A percentile compares a stretch with the other conserved stretches of the same genome.
phyloP scores from a whole-genome alignment of 345 rosid genomes.

The Viola odorata region DNA sequence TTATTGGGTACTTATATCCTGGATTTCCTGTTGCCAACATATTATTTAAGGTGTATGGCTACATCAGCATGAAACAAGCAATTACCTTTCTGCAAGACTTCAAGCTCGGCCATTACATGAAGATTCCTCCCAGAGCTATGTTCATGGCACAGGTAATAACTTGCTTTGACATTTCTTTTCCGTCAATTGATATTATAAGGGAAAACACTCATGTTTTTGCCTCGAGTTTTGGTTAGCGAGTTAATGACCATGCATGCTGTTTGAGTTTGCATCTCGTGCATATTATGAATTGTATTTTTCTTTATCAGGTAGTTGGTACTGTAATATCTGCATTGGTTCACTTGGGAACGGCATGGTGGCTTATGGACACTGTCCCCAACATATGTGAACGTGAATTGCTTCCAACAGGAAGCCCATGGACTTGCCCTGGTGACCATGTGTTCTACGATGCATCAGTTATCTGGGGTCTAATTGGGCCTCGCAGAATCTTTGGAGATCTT shows the following conservation, averaged over 20 bases:
- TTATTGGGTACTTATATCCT: conserved; percentile 58
- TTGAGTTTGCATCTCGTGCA: not conserved
- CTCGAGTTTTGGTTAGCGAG: not conserved
- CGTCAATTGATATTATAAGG: not conserved
- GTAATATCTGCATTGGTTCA: conserved; percentile 47
- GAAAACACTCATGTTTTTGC: not conserved
- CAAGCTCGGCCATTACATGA: conserved; percentile 78
- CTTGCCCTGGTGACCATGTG: conserved; percentile 56
- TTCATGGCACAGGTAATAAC: conserved; percentile 49
- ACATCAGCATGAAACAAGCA: conserved; percentile 64
- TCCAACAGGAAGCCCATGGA: conserved; percentile 58
- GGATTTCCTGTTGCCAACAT: conserved; percentile 66
- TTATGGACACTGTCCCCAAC: conserved; percentile 46
- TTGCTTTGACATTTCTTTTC: not conserved
- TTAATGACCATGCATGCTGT: not conserved
- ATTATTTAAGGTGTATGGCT: conserved; percentile 59
- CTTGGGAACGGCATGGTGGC: conserved; percentile 64
- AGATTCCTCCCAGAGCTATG: conserved; percentile 67
- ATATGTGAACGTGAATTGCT: conserved; percentile 51
- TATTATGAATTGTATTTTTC: not conserved
- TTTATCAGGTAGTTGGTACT: conserved; percentile 50
- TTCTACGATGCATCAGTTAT: conserved; percentile 63
- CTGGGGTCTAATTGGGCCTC: conserved; percentile 71
- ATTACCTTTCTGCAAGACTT: conserved; percentile 56
- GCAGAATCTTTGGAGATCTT: conserved; percentile 58